Conservation (phyloP, 2,329 filamentous ascomycete species). For the Ophiostoma pallidulum region DNA sequence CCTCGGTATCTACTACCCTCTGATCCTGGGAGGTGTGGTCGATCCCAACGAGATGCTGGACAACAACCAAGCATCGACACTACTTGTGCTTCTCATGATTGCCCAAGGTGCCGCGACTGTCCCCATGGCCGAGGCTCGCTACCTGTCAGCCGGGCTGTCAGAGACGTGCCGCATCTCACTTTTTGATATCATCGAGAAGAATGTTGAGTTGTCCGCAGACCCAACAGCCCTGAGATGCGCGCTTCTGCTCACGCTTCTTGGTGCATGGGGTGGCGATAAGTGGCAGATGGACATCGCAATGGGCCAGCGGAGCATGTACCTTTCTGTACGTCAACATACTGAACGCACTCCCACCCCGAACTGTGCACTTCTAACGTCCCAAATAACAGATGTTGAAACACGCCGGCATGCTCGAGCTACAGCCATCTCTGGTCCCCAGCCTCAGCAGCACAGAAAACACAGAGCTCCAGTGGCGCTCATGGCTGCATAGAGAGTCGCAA, state of each 20-base stretch:
- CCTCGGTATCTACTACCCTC: constrained; percentile 56
- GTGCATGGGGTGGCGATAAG: constrained; percentile 66
- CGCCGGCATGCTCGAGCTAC: constrained; percentile 54
- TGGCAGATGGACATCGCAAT: constrained; percentile 71
- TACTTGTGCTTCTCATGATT: constrained; percentile 62
- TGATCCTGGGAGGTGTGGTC: constrained; percentile 49
- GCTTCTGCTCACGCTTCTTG: constrained; percentile 57
- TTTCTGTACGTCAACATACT: constrained; percentile 40
- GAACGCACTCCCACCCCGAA: too few relatives aligned
- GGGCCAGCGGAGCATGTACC: constrained; percentile 65
- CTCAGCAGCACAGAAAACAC: constrained; percentile 33
- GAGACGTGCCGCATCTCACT: constrained; percentile 64
- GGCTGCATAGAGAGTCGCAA: constrained; percentile 55
- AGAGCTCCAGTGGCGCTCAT: constrained; percentile 51
- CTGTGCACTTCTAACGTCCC: neutral
- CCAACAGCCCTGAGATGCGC: constrained; percentile 55
- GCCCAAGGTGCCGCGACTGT: constrained; percentile 60
- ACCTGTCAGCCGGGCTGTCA: constrained; percentile 55
- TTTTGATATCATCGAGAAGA: constrained; percentile 63
- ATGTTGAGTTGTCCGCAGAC: constrained; percentile 58
- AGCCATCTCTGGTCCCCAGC: constrained; percentile 34
- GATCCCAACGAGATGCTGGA: constrained; percentile 60
- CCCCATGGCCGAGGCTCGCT: constrained; percentile 54
- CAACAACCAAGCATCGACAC: constrained; percentile 55
- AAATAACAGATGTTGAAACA: constrained; percentile 54